Percentiles rank a stretch among this genome's conserved stretches.
phyloP scores from a whole-genome alignment of 179 eudicot species.

The Sideroxylon spinosum region DNA sequence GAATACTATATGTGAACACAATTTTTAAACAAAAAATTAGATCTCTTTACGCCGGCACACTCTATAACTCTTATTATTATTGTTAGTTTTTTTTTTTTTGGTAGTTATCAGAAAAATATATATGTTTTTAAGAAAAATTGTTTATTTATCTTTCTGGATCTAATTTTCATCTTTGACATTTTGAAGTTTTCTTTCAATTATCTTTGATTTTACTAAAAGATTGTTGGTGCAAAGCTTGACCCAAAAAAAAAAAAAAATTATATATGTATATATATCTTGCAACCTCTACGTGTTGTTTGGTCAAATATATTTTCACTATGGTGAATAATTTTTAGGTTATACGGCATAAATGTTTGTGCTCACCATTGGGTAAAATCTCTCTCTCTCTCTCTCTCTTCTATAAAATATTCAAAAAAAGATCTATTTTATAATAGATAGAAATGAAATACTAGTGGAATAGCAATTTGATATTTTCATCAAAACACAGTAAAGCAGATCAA shows the following conservation, averaged over 20 bases:
- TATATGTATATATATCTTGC: too few relatives aligned
- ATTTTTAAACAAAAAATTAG: not conserved
- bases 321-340: not conserved
- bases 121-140: not conserved
- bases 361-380: too few relatives aligned
- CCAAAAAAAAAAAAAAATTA: too few relatives aligned
- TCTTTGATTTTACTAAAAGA: not conserved
- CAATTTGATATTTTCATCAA: too few relatives aligned
- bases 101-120: not conserved
- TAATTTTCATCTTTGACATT: not conserved
- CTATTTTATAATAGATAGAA: too few relatives aligned
- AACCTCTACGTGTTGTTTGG: not conserved
- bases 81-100: not conserved
- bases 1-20: not conserved
- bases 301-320: not conserved
- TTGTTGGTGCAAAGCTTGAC: not conserved
- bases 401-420: too few relatives aligned
- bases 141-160: not conserved
- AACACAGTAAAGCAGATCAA: too few relatives aligned
- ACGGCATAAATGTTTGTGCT: not conserved
- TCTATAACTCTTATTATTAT: not conserved
- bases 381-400: too few relatives aligned
- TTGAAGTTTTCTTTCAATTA: not conserved
- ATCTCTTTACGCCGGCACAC: not conserved
- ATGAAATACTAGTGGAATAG: too few relatives aligned